These are phyloP conservation scores for Candida ascalaphidarum DNA, from an alignment of 805 yeast species.

Conservation along the genomic window DNA sequence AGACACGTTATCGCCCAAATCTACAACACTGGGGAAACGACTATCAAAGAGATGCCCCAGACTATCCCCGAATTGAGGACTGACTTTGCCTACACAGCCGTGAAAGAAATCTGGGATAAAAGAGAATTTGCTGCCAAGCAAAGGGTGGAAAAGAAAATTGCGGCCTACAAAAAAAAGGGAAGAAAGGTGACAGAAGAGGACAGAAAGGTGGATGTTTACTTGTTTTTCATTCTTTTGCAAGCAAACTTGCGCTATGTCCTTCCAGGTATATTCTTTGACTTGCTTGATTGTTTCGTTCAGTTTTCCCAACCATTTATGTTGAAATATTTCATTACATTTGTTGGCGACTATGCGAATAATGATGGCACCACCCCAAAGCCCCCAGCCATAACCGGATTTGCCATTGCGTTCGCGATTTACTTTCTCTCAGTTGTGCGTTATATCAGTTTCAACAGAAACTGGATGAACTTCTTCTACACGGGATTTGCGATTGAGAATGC, in stretches of 20 bases:
- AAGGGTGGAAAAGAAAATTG: background rate
- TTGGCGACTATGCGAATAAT: slow-evolving; percentile 11
- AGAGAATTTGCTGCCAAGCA: background rate
- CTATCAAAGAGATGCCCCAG: slow-evolving; percentile 10
- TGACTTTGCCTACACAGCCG: background rate
- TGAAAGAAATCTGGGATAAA: background rate
- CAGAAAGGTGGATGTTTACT: no score
- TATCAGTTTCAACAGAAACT: slow-evolving; percentile 14
- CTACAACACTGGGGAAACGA: slow-evolving; percentile 13
- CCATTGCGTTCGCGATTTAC: slow-evolving; percentile 17
- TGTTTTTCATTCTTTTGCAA: no score
- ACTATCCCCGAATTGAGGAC: background rate
- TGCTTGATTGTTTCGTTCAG: slow-evolving; percentile 13
- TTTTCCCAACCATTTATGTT: slow-evolving; percentile 22
- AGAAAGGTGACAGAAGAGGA: no score
- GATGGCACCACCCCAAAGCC: slow-evolving; percentile 6
- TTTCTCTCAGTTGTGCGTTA: slow-evolving; percentile 14
- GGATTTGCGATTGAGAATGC: slow-evolving; percentile 11
- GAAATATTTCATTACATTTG: slow-evolving; percentile 15
- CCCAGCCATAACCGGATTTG: slow-evolving; percentile 19
- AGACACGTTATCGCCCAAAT: slow-evolving; percentile 17
- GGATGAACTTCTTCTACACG: no score
- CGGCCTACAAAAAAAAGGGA: no score
- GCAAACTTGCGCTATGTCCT: no score
- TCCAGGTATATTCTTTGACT: slow-evolving; percentile 4